Conservation (phyloP, 441 rosid genomes). For the Geranium incanum region DNA sequence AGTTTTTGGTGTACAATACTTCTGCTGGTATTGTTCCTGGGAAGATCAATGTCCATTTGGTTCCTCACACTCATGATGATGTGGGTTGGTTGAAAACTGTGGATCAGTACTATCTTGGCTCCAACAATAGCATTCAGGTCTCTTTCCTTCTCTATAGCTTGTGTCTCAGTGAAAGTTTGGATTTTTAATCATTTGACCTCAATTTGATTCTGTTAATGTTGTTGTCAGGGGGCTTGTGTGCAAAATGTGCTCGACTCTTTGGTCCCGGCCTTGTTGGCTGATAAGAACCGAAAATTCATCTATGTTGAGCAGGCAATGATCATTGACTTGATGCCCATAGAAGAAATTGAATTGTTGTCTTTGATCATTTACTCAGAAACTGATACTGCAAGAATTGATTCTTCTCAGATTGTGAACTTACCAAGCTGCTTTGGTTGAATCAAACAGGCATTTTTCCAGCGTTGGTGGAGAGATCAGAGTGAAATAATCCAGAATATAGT, state of each 20-base stretch:
- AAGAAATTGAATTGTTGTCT: background rate
- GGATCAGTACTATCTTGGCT: constrained; percentile 98
- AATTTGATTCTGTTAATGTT: constrained; percentile 13
- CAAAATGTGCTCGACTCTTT: constrained; percentile 88
- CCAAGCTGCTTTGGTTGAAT: background rate
- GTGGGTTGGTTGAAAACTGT: constrained; percentile 98
- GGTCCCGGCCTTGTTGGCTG: constrained; percentile 74
- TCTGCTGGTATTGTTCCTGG: constrained; percentile 63
- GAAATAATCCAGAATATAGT: constrained; percentile 48
- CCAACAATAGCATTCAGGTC: constrained; percentile 96
- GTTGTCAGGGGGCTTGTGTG: constrained; percentile 76
- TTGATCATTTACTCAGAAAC: background rate
- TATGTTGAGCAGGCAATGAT: constrained; percentile 66
- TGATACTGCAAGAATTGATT: background rate
- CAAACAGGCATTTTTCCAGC: constrained; percentile 86
- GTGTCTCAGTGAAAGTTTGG: background rate
- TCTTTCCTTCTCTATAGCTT: constrained; percentile 1
- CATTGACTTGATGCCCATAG: constrained; percentile 3
- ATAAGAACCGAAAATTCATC: constrained; percentile 85
- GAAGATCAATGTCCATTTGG: constrained; percentile 92
- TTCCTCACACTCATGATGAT: constrained; percentile 91
- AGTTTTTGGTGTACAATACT: constrained; percentile 76
- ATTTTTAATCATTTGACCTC: constrained; percentile 5
- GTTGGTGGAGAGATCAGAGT: constrained; percentile 97
- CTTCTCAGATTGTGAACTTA: background rate